Evolutionary conservation across 164 flowering plant genomes (phyloP), one percentile per base, ranked within the genome.

Genomic region (Nymphaea colorata): DNA sequence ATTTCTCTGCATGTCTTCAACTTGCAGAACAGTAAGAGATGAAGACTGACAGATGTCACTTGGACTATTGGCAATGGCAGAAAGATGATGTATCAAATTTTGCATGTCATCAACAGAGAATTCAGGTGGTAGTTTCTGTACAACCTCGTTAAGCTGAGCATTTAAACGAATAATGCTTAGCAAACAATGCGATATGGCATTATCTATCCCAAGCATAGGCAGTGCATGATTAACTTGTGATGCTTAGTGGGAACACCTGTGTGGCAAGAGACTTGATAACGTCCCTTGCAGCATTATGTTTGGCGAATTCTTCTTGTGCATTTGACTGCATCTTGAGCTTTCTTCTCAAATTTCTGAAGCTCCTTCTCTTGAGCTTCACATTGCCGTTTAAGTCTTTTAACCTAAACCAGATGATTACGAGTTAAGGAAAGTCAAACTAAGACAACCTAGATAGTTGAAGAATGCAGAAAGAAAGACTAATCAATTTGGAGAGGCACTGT

Each of bases 61-160:
- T 55, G 42, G 42, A 17, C 25, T 17, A 41, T 61, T 41, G 36
- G 10, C 64, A 61, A 17, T 61, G 11, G 0, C 6, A 17, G 42
- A 12, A 17, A 5, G 57, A 51, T 51, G 57, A 51, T 61, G 16
- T 17, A 17, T 61, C 64, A 61, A 61, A 75, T 75, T 83, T 16
- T 84, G 76, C 45, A 75, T 65, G 66, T 77, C 86, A 62, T 72
- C 75, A 15, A 81, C 85, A 44, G 68, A 70, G 42, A 77, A 76
- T 41, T 86, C 96, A 57, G 87, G 81, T 42, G 96, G 83, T 73
- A 90, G 41, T 64, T 84, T 83, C 62, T 79, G 82, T 3, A 70
- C 64, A 57, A 86, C 73, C 25, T 81, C 87, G 72, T 81, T 86
- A 78, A 90, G 66, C 97, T 93, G 82, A 67, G 74, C 43, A 41